Evolutionary conservation across 2,329 filamentous ascomycete species (phyloP), one percentile per base, ranked within the genome.

Genomic region (Phialocephala subalpina): DNA sequence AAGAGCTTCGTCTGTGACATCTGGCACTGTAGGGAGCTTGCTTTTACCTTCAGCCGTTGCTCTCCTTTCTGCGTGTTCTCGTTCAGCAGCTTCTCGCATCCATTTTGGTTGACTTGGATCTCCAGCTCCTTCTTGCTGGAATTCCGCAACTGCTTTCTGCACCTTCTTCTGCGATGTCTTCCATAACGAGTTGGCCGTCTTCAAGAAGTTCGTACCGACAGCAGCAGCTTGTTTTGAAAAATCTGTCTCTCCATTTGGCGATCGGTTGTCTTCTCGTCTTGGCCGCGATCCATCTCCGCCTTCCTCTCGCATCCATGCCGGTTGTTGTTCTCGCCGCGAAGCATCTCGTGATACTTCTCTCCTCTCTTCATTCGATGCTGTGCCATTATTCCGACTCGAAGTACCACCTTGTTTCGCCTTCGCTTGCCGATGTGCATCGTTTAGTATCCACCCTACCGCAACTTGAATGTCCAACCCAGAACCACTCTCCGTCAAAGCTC

Each of bases 101-200:
- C 96, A 99, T 76, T 93, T 96, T 0, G 96, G 96, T 76, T 97
- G 92, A 74, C 78, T 92, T 2, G 91, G 84, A 74, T 97, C 94
- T 14, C 38, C 38, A n/a, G 12, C 12, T 5, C 69, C 82, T n/a
- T 89, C 90, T 49, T 86, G 85, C 70, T 91, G 87, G 66, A 98
- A 92, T 18, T 99, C 96, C 9, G 94, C 90, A 38, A 98, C 92
- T 4, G 93, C 95, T 78, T 96, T 93, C 74, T 97, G 93, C 65
- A 98, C 87, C 77, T 93, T 94, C 79, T 97, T 99, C 75, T 94
- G 93, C 0, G 95, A 90, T 2, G 92, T 92, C 77, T 97, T 99
- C 96, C 96, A 99, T 0, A 98, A 81, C 0, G 93, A 95, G 71
- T 97, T 97, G 1, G 96, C 96, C 2, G 94, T 96, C 78, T 99